Percentiles rank a stretch among this genome's conserved stretches.
phyloP scores from a whole-genome alignment of 192 early-diverging fungal species.

The Geranomyces michiganensis region DNA sequence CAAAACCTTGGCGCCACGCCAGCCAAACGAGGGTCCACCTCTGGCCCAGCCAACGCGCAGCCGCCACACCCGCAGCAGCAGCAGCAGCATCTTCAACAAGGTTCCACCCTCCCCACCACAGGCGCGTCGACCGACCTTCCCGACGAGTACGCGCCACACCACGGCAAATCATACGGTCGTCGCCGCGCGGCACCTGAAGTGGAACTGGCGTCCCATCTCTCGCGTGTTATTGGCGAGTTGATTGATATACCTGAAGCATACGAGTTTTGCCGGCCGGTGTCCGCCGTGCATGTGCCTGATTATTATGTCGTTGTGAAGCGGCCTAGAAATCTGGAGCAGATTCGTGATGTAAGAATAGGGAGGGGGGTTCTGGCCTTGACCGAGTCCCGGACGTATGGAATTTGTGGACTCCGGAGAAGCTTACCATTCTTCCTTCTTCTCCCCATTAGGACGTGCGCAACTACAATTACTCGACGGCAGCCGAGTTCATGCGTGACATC shows the following conservation, averaged over 20 bases:
- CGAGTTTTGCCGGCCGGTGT: slow-evolving; percentile 55
- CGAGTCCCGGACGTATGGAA: neutral
- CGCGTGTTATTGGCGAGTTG: slow-evolving; percentile 41
- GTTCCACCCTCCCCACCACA: neutral
- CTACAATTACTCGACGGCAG: slow-evolving; percentile 49
- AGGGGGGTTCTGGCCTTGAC: neutral
- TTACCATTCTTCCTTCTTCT: slow-evolving; percentile 16
- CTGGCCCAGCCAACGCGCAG: neutral
- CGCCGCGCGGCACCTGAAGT: slow-evolving; percentile 54
- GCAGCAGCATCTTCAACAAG: neutral
- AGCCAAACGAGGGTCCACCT: neutral
- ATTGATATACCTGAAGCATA: slow-evolving; percentile 51
- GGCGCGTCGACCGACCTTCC: too few species aligned
- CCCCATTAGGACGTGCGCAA: slow-evolving; percentile 29
- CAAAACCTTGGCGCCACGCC: neutral
- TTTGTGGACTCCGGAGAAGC: neutral
- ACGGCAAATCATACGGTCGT: slow-evolving; percentile 49
- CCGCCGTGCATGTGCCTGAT: slow-evolving; percentile 48
- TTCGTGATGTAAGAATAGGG: slow-evolving; percentile 50
- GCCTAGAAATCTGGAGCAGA: slow-evolving; percentile 57
- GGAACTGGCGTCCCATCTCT: slow-evolving; percentile 53
- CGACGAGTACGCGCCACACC: neutral
- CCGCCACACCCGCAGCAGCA: neutral
- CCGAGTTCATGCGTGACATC: slow-evolving; percentile 57
- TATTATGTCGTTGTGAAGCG: slow-evolving; percentile 57